Conservation (phyloP, 257 asterid species). For the Solanum appendiculatum region DNA sequence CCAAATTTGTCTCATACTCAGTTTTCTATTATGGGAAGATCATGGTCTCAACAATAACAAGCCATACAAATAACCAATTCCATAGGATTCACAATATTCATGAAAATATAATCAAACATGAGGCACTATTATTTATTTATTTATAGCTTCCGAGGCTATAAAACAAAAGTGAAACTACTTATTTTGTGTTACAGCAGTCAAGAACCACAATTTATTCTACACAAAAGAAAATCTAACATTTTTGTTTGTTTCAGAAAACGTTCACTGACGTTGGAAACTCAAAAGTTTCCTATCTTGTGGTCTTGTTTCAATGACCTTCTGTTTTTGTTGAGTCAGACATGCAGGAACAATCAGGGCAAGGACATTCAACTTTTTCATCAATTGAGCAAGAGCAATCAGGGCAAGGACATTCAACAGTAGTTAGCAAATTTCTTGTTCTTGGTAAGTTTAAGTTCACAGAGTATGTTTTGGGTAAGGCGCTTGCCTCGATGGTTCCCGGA, state of each 20-base stretch:
- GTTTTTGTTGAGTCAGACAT: not conserved
- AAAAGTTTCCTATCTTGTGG: not conserved
- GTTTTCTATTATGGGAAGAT: not conserved
- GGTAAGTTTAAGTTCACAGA: not conserved
- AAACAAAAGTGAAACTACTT: not conserved
- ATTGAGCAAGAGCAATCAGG: not conserved
- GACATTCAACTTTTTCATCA: not conserved
- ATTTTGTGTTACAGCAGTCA: not conserved
- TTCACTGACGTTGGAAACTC: not conserved
- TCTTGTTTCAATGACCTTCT: not conserved
- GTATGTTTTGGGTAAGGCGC: not conserved
- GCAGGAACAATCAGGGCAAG: not conserved
- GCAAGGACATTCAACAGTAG: not conserved
- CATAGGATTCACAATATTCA: not conserved
- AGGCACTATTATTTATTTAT: not conserved
- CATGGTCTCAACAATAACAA: not conserved
- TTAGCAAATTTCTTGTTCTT: not conserved
- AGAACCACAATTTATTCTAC: not conserved
- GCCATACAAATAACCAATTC: not conserved
- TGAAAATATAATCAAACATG: not conserved
- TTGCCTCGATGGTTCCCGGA: not conserved
- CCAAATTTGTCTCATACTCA: not conserved
- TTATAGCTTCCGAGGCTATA: not conserved
- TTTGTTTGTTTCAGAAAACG: not conserved
- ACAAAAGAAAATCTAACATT: not conserved